These are phyloP conservation scores for Plasmodiophora brassicae DNA, from an alignment of 208 protist genomes.

Conservation along the genomic window DNA sequence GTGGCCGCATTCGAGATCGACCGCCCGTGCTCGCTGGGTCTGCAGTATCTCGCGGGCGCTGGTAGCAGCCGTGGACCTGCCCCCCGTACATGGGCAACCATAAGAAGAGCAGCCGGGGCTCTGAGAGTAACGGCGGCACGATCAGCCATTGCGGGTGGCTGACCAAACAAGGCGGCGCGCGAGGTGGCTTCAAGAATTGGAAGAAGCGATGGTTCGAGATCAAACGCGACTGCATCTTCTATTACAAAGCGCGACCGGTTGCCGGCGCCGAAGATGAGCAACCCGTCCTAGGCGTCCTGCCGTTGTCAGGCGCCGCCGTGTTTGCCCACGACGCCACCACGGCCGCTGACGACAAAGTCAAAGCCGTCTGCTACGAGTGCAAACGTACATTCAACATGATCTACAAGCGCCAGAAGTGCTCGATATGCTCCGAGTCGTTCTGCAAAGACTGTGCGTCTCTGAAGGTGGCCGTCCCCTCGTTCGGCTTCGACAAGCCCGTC, in stretches of 20 bases:
- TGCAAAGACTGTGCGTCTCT: background rate
- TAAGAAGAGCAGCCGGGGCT: background rate
- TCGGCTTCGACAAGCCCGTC: constrained; percentile 8
- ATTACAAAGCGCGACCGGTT: background rate
- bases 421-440: background rate
- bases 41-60: no score
- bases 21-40: no score
- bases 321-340: background rate
- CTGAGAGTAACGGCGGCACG: background rate
- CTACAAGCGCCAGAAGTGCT: background rate
- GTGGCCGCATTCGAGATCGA: no score
- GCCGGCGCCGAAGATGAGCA: background rate
- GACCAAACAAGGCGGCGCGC: constrained; percentile 15
- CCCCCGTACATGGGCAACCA: no score
- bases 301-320: background rate
- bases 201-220: constrained; percentile 17
- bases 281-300: background rate
- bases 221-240: constrained; percentile 11
- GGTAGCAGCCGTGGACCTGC: no score
- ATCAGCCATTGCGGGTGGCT: background rate
- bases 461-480: constrained; percentile 1
- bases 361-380: constrained; percentile 18
- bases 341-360: background rate
- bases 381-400: background rate
- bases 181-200: constrained; percentile 33